Evolutionary conservation across 805 yeast genomes (phyloP).

Genomic region (Pichia scutulata): DNA sequence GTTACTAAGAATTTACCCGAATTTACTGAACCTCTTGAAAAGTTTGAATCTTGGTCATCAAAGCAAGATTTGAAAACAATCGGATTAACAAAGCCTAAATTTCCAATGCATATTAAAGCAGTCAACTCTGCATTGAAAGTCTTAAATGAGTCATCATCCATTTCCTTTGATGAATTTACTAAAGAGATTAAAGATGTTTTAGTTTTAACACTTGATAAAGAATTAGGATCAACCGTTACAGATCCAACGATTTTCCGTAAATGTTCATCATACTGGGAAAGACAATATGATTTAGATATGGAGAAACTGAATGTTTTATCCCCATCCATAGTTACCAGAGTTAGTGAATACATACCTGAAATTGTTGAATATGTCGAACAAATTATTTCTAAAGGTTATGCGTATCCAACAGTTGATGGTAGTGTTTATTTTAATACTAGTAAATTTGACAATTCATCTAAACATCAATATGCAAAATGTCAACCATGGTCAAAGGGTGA

Average conservation of each 20-base stretch:
- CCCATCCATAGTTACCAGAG: constrained; percentile 84
- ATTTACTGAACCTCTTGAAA: constrained; percentile 22
- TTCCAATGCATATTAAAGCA: constrained; percentile 76
- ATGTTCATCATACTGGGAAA: constrained; percentile 87
- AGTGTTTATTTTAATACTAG: constrained; percentile 93
- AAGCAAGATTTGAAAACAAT: constrained; percentile 42
- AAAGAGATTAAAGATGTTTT: constrained; percentile 62
- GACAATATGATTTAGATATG: constrained; percentile 82
- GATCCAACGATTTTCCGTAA: constrained; percentile 80
- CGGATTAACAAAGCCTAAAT: constrained; percentile 63
- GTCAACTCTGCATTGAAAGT: constrained; percentile 37
- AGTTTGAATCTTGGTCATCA: constrained; percentile 45
- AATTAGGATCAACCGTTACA: constrained; percentile 66
- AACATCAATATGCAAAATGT: constrained; percentile 86
- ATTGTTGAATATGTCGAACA: constrained; percentile 70
- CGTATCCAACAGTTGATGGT: constrained; percentile 77
- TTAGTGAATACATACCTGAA: constrained; percentile 92
- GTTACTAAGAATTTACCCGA: constrained; percentile 49
- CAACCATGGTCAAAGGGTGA: constrained; percentile 98
- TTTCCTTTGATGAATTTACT: constrained; percentile 34
- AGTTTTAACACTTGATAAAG: constrained; percentile 63
- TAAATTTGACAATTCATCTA: constrained; percentile 61
- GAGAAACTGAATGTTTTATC: constrained; percentile 72
- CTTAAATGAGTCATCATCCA: constrained; percentile 5
- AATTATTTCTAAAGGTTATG: constrained; percentile 76